Evolutionary conservation across 139 green algal genomes (phyloP).

Genomic region (Pseudopediastrum boryanum): DNA sequence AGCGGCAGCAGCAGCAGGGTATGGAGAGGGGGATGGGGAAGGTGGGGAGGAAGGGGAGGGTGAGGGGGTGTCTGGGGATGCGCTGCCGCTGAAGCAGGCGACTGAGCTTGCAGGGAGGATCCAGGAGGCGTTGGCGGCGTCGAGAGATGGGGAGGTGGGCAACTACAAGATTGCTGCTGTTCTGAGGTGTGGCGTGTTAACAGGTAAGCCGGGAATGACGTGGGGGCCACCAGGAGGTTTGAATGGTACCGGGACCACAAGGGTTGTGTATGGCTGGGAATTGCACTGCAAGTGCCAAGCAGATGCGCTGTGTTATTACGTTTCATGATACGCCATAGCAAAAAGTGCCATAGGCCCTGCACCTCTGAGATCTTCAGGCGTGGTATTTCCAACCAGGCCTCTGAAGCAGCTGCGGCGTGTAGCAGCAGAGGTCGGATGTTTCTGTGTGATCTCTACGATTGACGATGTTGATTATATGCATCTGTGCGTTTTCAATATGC

Average conservation of each 20-base stretch:
- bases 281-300: neutral
- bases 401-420: too few species aligned
- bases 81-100: neutral
- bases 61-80: neutral
- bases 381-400: too few species aligned
- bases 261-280: neutral
- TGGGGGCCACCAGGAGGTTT: too few species aligned
- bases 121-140: slow-evolving; percentile 5
- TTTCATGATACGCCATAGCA: neutral
- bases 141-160: neutral
- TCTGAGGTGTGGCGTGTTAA: slow-evolving; percentile 30
- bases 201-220: neutral
- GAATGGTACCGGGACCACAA: neutral
- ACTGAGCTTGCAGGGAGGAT: slow-evolving; percentile 15
- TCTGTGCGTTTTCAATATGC: too few species aligned
- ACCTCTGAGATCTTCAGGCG: neutral
- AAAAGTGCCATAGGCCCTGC: neutral
- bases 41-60: slow-evolving; percentile 3
- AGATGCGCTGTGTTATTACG: neutral
- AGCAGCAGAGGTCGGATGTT: too few species aligned
- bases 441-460: too few species aligned
- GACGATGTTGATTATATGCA: too few species aligned
- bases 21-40: neutral
- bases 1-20: neutral
- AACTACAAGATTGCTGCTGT: slow-evolving; percentile 32